Conservation (phyloP, 768 basidiomycete genomes). For the Strobilomyces dryophilus region DNA sequence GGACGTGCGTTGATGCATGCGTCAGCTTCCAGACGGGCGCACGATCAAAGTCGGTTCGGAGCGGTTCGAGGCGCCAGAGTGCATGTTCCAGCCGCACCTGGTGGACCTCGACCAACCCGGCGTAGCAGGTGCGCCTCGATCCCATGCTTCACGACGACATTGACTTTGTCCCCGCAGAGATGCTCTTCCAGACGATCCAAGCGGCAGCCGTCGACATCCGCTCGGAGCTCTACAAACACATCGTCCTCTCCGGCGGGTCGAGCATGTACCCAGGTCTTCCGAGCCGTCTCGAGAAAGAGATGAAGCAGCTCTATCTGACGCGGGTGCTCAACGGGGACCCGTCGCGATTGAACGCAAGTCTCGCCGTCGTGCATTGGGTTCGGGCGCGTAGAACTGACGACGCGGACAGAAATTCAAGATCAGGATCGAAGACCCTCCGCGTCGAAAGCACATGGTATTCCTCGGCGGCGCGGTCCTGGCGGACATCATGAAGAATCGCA, state of each 20-base stretch:
- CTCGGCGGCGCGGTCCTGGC: conserved; percentile 97
- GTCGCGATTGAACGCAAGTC: conserved; percentile 78
- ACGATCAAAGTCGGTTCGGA: conserved; percentile 97
- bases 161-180: conserved; percentile 47
- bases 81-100: conserved; percentile 99
- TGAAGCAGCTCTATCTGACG: conserved; percentile 97
- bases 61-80: conserved; percentile 98
- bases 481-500: conserved; percentile 94
- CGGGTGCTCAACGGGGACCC: conserved; percentile 85
- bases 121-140: conserved; percentile 67
- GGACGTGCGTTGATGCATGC: conserved; percentile 4
- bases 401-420: conserved; percentile 93
- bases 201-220: conserved; percentile 86
- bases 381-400: neutral
- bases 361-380: too few species aligned
- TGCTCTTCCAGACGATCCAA: conserved; percentile 97
- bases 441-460: conserved; percentile 99
- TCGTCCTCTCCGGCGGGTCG: conserved; percentile 95
- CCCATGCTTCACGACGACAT: neutral
- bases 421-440: conserved; percentile 95
- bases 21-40: conserved; percentile 89
- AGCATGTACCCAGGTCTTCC: conserved; percentile 99
- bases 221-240: conserved; percentile 92
- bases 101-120: conserved; percentile 97
- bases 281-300: conserved; percentile 95